Base-by-base conservation (phyloP, 805 yeast species). In the Starmerella etchellsii region DNA sequence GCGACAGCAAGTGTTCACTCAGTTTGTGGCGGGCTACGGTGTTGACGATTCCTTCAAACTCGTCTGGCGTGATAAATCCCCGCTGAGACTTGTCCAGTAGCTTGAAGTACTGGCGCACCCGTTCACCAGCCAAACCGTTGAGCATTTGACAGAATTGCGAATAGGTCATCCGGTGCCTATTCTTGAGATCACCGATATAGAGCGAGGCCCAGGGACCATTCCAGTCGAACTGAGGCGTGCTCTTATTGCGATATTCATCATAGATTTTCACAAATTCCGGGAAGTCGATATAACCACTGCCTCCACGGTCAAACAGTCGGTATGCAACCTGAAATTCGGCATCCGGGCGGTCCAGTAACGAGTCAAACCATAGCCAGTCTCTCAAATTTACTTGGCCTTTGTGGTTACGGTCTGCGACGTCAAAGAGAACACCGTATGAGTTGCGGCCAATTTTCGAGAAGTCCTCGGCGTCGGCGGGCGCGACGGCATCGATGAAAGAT, bases 341-440 rank as follows among this genome's bases (percentile, higher is more conserved):
- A 28, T 73, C 74, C 32, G 74, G 66, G 46, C 71, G 67, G 47
- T 67, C 68, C 39, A 74, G 60, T 33, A 70, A 50, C 45, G 70
- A 67, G 52, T 81, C 76, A 56, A 88, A 81, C 32, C 70, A 69
- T 37, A 73, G 62, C 80, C 94, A 88, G 56, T 88, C 95, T 21
- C 65, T 58, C 37, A 76, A 65, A 22, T 73, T 68, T 37, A 83
- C 67, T 44, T 68, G 76, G 7, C 95, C 96, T 49, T 74, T 73
- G 41, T 69, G 66, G 30, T 69, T 67, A 43, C 73, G 73, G 62
- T 88, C 97, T 14, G 94, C 83, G 22, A 84, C 75, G 42, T 80
- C 66, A 56, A 81, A 88, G 36, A 88, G 74, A 45, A 87, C 68
- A 5, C 80, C 81, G 58, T 74, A 74, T 3, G 80, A 69, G 48